These are phyloP conservation scores for Sideroxylon spinosum DNA, from an alignment of 179 eudicot genomes.

Conservation along the genomic window DNA sequence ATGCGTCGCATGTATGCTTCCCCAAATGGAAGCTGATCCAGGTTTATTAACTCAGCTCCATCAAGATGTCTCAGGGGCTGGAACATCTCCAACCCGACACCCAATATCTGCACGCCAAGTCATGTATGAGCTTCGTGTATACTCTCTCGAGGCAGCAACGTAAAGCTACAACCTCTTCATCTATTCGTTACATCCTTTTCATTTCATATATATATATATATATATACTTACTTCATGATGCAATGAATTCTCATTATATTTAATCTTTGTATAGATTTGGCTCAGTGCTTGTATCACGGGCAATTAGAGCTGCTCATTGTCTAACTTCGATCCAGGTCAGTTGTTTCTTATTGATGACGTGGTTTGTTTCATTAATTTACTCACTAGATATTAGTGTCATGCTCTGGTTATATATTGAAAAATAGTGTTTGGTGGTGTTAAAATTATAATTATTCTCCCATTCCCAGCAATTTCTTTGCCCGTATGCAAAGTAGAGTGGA, in stretches of 20 bases:
- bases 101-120: slow-evolving; percentile 78
- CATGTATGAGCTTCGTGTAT: slow-evolving; percentile 87
- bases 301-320: slow-evolving; percentile 94
- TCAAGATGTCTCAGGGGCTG: slow-evolving; percentile 51
- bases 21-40: slow-evolving; percentile 62
- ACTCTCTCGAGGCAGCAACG: slow-evolving; percentile 91
- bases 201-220: not conserved
- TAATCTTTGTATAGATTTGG: slow-evolving; percentile 56
- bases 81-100: slow-evolving; percentile 86
- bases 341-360: slow-evolving; percentile 8
- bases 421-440: not conserved
- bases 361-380: not conserved
- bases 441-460: not conserved
- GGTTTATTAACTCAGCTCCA: slow-evolving; percentile 49
- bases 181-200: not conserved
- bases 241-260: not conserved
- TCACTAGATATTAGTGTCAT: not conserved
- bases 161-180: slow-evolving; percentile 27
- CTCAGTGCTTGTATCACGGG: slow-evolving; percentile 73
- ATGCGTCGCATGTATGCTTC: slow-evolving; percentile 85
- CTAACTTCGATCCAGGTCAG: slow-evolving; percentile 95
- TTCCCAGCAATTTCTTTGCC: not conserved
- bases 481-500: no score
- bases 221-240: not conserved
- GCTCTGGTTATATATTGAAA: slow-evolving; percentile 4